phyloP scores from a whole-genome alignment of 1,139 yeast species.

The Sugiyamaella novakii region DNA sequence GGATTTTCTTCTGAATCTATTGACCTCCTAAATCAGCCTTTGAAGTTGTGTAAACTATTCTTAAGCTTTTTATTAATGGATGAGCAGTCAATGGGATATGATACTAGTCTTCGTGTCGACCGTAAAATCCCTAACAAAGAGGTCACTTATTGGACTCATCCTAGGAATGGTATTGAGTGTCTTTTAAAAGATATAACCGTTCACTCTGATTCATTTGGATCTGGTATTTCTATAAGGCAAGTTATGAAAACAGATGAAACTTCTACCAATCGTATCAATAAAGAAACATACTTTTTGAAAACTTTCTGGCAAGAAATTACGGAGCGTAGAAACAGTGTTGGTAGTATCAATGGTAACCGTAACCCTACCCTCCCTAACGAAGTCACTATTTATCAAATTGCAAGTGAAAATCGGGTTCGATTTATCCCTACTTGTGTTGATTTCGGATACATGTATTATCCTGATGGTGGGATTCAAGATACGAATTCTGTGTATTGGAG shows the following conservation, averaged over 20 bases:
- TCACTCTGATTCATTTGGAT: neutral
- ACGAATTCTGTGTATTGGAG: conserved; percentile 9
- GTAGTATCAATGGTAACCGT: neutral
- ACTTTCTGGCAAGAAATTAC: conserved; percentile 12
- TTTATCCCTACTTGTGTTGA: conserved; percentile 15
- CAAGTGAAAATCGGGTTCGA: conserved; percentile 12
- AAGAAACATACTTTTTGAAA: conserved; percentile 7
- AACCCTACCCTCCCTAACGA: conserved; percentile 2
- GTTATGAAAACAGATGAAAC: conserved; percentile 4
- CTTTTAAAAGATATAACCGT: neutral
- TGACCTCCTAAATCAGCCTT: neutral
- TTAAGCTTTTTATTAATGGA: conserved; percentile 12
- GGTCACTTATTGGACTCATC: conserved; percentile 14
- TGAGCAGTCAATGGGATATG: conserved; percentile 16
- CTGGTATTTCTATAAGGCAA: conserved; percentile 6
- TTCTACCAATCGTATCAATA: neutral
- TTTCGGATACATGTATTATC: conserved; percentile 16
- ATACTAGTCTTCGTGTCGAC: conserved; percentile 12
- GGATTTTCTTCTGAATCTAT: conserved; percentile 9
- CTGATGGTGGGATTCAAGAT: conserved; percentile 13
- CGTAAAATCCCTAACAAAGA: conserved; percentile 8
- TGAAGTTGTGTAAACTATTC: conserved; percentile 5
- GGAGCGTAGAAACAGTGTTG: conserved; percentile 5
- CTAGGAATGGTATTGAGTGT: conserved; percentile 13
- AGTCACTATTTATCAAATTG: conserved; percentile 14